Conservation (phyloP, 2,329 filamentous ascomycete species). For the Ambrosiella beaveri region DNA sequence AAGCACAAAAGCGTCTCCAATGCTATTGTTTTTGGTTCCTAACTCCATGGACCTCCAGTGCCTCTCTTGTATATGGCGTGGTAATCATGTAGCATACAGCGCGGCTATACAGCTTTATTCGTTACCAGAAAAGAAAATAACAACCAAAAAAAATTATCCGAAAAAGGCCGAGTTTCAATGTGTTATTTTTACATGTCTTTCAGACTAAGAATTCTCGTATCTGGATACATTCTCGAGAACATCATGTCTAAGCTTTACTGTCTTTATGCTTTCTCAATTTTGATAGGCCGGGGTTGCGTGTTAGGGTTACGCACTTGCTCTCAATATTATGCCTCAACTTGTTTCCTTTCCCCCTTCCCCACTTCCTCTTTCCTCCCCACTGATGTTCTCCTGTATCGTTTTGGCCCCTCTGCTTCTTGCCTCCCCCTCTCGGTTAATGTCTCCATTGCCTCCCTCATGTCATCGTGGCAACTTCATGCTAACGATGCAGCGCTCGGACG, state of each 20-base stretch:
- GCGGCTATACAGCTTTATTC: too few species aligned
- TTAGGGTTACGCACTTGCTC: background rate
- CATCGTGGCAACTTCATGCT: too few species aligned
- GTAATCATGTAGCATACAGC: background rate
- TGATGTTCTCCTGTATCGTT: background rate
- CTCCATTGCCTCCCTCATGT: too few species aligned
- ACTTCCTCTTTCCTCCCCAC: background rate
- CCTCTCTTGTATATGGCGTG: background rate
- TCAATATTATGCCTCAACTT: background rate
- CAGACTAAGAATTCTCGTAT: too few species aligned
- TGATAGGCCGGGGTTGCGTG: background rate
- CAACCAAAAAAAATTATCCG: background rate
- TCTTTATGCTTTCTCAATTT: background rate
- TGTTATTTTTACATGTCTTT: background rate
- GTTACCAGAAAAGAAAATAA: too few species aligned
- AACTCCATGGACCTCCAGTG: background rate
- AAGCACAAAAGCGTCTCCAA: background rate
- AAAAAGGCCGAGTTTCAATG: background rate
- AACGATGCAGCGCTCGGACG: too few species aligned
- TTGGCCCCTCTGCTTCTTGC: background rate
- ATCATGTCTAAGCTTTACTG: too few species aligned
- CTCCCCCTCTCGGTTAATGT: too few species aligned
- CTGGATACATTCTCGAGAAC: too few species aligned
- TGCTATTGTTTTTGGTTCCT: background rate
- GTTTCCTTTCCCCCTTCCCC: background rate